Percentiles rank a stretch among this genome's conserved stretches.
Conservation (phyloP, 1,284 basidiomycete species). For the Rhodotorula sp. region DNA sequence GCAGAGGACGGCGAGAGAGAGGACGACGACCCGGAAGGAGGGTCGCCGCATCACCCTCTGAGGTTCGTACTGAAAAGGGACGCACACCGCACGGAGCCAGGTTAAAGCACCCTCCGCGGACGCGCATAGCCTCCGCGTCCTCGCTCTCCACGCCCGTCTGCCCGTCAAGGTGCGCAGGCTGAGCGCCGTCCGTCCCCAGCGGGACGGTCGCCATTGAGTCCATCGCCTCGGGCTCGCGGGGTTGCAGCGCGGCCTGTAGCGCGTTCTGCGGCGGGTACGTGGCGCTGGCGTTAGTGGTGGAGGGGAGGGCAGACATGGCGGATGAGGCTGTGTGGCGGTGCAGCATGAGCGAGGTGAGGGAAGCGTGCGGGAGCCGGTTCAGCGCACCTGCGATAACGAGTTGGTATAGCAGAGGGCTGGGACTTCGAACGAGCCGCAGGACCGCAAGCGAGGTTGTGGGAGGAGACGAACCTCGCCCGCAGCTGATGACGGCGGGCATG, state of each 20-base stretch:
- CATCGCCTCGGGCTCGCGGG: neutral
- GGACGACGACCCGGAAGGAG: too few relatives aligned
- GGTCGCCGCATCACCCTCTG: too few relatives aligned
- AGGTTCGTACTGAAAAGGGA: too few relatives aligned
- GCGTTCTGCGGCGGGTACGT: constrained; percentile 17
- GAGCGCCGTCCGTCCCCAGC: neutral
- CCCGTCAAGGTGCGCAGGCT: neutral
- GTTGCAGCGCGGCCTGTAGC: constrained; percentile 11
- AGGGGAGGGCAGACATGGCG: neutral
- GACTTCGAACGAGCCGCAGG: too few relatives aligned
- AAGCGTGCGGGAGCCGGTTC: neutral
- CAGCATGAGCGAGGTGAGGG: neutral
- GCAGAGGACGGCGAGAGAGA: neutral
- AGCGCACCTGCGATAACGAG: too few relatives aligned
- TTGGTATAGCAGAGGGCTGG: too few relatives aligned
- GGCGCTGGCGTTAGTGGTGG: neutral
- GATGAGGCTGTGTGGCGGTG: neutral
- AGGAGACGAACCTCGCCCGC: too few relatives aligned
- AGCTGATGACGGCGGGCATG: too few relatives aligned
- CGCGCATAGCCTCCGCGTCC: constrained; percentile 7
- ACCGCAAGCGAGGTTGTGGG: too few relatives aligned
- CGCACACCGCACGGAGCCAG: neutral
- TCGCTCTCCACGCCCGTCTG: too few relatives aligned
- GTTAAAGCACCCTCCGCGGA: constrained; percentile 1
- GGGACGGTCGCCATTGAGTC: neutral